A percentile compares a stretch with the other conserved stretches of the same genome.
Evolutionary conservation across 2,329 filamentous ascomycete species (phyloP).

Genomic region (Basipetospora chlamydospora): DNA sequence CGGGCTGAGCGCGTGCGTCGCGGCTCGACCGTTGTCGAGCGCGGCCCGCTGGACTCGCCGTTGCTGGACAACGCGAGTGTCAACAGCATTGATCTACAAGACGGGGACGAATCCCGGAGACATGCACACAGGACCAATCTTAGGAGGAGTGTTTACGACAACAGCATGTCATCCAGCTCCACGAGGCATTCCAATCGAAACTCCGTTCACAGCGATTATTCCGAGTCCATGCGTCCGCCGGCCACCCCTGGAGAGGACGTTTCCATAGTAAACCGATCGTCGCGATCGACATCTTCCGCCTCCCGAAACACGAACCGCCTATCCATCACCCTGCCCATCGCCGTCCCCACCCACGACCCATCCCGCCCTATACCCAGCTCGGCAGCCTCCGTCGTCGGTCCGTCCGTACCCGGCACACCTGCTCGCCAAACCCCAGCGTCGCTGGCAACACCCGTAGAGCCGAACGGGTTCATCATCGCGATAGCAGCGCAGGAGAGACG

Average conservation of each 20-base stretch:
- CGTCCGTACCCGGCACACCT: slow-evolving; percentile 36
- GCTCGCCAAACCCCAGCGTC: slow-evolving; percentile 24
- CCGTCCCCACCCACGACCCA: slow-evolving; percentile 34
- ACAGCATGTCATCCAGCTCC: not conserved
- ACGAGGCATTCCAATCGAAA: no score
- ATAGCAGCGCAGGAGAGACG: slow-evolving; percentile 84
- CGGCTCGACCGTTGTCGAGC: slow-evolving; percentile 23
- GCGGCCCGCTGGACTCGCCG: slow-evolving; percentile 10
- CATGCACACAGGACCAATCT: not conserved
- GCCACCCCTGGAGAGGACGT: slow-evolving; percentile 23
- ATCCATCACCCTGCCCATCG: slow-evolving; percentile 47
- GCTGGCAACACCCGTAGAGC: slow-evolving; percentile 32
- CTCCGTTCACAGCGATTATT: no score
- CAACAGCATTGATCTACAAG: no score
- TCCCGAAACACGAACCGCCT: slow-evolving; percentile 42
- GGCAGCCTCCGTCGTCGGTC: slow-evolving; percentile 8
- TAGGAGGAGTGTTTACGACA: not conserved
- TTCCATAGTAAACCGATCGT: slow-evolving; percentile 27
- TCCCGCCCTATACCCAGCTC: slow-evolving; percentile 36
- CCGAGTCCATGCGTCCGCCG: slow-evolving; percentile 11
- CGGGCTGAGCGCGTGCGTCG: slow-evolving; percentile 23
- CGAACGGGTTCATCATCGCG: slow-evolving; percentile 65
- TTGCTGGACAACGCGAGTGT: not conserved
- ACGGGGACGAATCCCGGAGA: no score
- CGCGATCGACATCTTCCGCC: slow-evolving; percentile 36